phyloP scores from a whole-genome alignment of 2,329 filamentous ascomycete species.

The Phialemoniopsis sp. region DNA sequence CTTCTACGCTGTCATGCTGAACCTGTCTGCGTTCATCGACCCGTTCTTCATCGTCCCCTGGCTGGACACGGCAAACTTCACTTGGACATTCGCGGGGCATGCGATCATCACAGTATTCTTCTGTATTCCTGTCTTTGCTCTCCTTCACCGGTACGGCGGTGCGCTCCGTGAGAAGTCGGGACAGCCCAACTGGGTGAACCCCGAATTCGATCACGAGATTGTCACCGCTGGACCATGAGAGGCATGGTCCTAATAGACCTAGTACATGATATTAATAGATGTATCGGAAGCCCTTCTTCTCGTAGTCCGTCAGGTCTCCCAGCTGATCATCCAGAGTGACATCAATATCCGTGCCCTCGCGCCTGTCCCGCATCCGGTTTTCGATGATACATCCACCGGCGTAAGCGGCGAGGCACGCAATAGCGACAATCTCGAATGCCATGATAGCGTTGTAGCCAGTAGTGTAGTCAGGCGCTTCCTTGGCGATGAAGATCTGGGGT shows the following conservation, averaged over 20 bases:
- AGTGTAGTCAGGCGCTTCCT: slow-evolving; percentile 46
- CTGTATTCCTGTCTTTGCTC: slow-evolving; percentile 27
- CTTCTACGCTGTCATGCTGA: slow-evolving; percentile 50
- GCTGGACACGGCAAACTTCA: slow-evolving; percentile 39
- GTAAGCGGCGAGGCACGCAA: slow-evolving; percentile 17
- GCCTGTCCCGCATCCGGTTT: slow-evolving; percentile 30
- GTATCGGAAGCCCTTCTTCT: slow-evolving; percentile 19
- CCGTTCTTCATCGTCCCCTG: slow-evolving; percentile 47
- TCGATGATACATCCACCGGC: slow-evolving; percentile 36
- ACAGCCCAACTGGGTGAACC: slow-evolving; percentile 39
- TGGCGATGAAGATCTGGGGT: slow-evolving; percentile 49
- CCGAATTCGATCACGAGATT: slow-evolving; percentile 24
- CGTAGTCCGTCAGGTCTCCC: slow-evolving; percentile 22
- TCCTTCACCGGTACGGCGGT: slow-evolving; percentile 34
- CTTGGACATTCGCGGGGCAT: slow-evolving; percentile 45
- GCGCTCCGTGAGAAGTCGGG: slow-evolving; percentile 27
- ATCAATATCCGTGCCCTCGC: slow-evolving; percentile 8
- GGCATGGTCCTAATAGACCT: no score
- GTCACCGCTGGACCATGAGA: not conserved
- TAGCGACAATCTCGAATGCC: slow-evolving; percentile 21
- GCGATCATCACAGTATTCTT: slow-evolving; percentile 38
- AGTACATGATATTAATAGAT: no score
- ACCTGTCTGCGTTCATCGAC: slow-evolving; percentile 40
- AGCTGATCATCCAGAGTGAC: slow-evolving; percentile 21
- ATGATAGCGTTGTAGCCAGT: slow-evolving; percentile 53